Evolutionary conservation across 495 filamentous ascomycete genomes (phyloP).

Genomic region (Penicillium simplicissimum): DNA sequence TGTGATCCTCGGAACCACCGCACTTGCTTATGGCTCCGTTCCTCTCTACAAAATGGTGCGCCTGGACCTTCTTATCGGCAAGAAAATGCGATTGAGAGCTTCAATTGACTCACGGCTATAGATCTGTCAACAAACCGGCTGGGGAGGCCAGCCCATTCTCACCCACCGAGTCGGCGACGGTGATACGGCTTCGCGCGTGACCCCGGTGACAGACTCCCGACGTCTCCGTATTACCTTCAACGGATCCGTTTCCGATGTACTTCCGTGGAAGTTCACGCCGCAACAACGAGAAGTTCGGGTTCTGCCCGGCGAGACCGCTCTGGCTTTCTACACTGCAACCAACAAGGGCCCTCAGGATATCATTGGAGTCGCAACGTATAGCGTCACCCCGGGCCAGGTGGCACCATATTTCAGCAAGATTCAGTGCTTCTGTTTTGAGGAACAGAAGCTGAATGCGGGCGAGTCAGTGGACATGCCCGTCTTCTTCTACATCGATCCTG

Average conservation of each 20-base stretch:
- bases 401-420: constrained; percentile 99
- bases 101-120: constrained; percentile 32
- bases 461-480: constrained; percentile 99
- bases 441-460: constrained; percentile 88
- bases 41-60: constrained; percentile 95
- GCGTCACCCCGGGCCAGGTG: constrained; percentile 92
- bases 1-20: constrained; percentile 85
- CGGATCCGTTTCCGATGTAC: constrained; percentile 87
- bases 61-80: background rate
- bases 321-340: constrained; percentile 97
- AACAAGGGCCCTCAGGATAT: constrained; percentile 89
- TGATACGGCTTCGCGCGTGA: constrained; percentile 71
- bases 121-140: constrained; percentile 97
- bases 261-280: constrained; percentile 96
- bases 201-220: constrained; percentile 75
- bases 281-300: constrained; percentile 97
- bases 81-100: background rate
- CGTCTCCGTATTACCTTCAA: constrained; percentile 96
- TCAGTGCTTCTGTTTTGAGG: constrained; percentile 99
- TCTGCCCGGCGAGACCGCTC: constrained; percentile 90
- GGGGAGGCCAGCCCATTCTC: constrained; percentile 88
- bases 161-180: constrained; percentile 65
- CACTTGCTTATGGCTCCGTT: constrained; percentile 92
- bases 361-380: constrained; percentile 97
- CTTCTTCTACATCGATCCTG: constrained; percentile 98